A percentile compares a stretch with the other conserved stretches of the same genome.
Conservation (phyloP, 1,284 basidiomycete genomes). For the Thelephora terrestris region DNA sequence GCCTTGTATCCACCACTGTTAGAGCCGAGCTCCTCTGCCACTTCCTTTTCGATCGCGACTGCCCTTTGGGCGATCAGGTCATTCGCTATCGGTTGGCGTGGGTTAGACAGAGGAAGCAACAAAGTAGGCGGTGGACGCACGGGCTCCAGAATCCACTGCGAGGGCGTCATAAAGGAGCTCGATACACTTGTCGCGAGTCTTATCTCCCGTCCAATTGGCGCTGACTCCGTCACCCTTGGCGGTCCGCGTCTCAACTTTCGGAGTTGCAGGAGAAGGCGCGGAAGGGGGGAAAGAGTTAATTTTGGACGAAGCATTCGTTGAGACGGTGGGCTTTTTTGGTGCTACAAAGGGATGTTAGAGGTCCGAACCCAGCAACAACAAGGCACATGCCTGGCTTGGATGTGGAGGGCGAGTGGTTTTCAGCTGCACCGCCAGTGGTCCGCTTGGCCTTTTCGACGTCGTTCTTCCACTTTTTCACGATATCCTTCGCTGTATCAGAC, state of each 20-base stretch:
- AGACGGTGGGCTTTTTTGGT: constrained; percentile 35
- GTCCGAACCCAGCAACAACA: constrained; percentile 9
- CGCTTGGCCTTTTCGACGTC: constrained; percentile 75
- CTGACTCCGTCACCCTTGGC: constrained; percentile 63
- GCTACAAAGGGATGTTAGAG: neutral
- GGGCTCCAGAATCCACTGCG: constrained; percentile 73
- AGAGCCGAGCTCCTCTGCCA: constrained; percentile 37
- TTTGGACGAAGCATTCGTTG: constrained; percentile 19
- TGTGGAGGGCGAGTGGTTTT: constrained; percentile 11
- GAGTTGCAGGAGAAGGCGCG: constrained; percentile 5
- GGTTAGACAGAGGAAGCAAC: constrained; percentile 3
- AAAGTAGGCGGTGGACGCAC: constrained; percentile 40
- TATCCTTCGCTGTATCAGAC: constrained; percentile 80
- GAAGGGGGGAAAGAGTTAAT: constrained; percentile 9
- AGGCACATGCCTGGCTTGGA: constrained; percentile 11
- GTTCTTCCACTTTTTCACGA: constrained; percentile 88
- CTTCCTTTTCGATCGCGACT: constrained; percentile 48
- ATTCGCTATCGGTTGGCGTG: constrained; percentile 31
- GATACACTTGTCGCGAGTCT: constrained; percentile 79
- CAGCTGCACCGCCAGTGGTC: constrained; percentile 23
- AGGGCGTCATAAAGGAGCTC: constrained; percentile 90
- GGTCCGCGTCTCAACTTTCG: constrained; percentile 39
- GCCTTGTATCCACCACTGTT: constrained; percentile 49
- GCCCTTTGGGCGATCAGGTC: constrained; percentile 54
- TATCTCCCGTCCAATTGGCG: constrained; percentile 50